Base-by-base conservation (phyloP, 306 rosid species). In the Glycine latifolia region DNA sequence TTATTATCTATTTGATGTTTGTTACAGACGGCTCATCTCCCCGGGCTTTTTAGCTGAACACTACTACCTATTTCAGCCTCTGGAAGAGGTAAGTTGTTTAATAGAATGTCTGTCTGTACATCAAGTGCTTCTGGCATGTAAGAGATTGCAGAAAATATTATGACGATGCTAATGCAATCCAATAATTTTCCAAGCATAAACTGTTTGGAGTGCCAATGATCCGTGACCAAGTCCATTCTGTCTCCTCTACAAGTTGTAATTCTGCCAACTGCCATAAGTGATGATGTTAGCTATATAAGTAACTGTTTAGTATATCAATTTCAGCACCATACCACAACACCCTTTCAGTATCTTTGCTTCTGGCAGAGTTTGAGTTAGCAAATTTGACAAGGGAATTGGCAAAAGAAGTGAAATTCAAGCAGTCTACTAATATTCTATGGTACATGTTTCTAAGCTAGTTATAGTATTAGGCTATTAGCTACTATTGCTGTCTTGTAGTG, bases 181-280 rank as follows among this genome's bases (percentile, higher is more conserved):
- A 91, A 71, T 92, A 81, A 87, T 82, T 84, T 81, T 87, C 81
- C 59, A 80, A 20, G 86, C 98, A 95, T 78, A 84, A 75, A 87
- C 97, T 95, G 50, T 91, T 83, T 14, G 97, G 97, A 63, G 98
- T 90, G 61, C 89, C 97, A 79, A 95, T 92, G 56, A 88, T 89
- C n/a, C 91, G 80, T 31, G 94, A 90, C 98, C 98, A 95, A 48
- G 47, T 20, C 97, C 98, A 95, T 73, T 89, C 74, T 47, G 67
- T 76, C 79, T 83, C 90, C 65, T 90, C 94, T 14, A 48, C 71
- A 80, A 79, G 76, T 82, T 77, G 83, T 78, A 95, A 80, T 86
- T 95, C 97, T 83, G 91, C 97, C 79, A 95, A 84, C 98, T 92
- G 92, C 84, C 76, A 84, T 52, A 70, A 58, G 61, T 72, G 7